These are phyloP conservation scores for Cladophialophora carrionii DNA, from an alignment of 2,329 filamentous ascomycete genomes.

Conservation along the genomic window DNA sequence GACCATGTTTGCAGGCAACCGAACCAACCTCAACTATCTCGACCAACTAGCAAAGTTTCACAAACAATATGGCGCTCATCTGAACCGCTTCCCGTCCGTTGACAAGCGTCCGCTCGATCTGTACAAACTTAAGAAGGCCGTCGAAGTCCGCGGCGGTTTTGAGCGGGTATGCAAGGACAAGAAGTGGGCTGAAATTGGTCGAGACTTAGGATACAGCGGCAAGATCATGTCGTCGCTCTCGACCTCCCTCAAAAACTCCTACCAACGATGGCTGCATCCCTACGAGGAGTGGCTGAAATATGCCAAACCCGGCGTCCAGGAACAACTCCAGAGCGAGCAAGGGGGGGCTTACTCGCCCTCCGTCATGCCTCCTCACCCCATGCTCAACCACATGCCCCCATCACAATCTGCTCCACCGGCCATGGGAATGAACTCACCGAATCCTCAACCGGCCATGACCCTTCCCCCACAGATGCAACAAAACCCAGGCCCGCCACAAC, in stretches of 20 bases:
- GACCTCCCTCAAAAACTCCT: slow-evolving; percentile 97
- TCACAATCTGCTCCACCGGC: slow-evolving; percentile 54
- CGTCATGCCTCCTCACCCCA: slow-evolving; percentile 69
- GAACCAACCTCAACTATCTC: slow-evolving; percentile 92
- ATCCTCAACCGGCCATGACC: slow-evolving; percentile 51
- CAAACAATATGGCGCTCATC: slow-evolving; percentile 91
- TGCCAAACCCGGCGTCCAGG: slow-evolving; percentile 94
- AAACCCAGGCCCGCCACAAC: slow-evolving; percentile 35
- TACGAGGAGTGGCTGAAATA: slow-evolving; percentile 93
- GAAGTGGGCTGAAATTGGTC: slow-evolving; percentile 98
- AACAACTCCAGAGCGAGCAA: slow-evolving; percentile 90
- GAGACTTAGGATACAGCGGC: slow-evolving; percentile 94
- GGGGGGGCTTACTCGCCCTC: slow-evolving; percentile 80
- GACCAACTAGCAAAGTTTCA: slow-evolving; percentile 95
- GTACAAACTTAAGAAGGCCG: slow-evolving; percentile 94
- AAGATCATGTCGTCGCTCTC: slow-evolving; percentile 99
- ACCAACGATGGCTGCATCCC: slow-evolving; percentile 92
- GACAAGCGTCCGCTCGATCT: slow-evolving; percentile 96
- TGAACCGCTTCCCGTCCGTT: slow-evolving; percentile 92
- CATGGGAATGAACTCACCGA: slow-evolving; percentile 49
- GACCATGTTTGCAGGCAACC: slow-evolving; percentile 68
- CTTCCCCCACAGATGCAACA: slow-evolving; percentile 20
- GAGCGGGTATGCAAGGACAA: slow-evolving; percentile 96
- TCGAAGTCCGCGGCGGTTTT: slow-evolving; percentile 91
- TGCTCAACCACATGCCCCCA: slow-evolving; percentile 61